phyloP scores from a whole-genome alignment of 2,329 filamentous ascomycete genomes.

The Verticillium isaacii region DNA sequence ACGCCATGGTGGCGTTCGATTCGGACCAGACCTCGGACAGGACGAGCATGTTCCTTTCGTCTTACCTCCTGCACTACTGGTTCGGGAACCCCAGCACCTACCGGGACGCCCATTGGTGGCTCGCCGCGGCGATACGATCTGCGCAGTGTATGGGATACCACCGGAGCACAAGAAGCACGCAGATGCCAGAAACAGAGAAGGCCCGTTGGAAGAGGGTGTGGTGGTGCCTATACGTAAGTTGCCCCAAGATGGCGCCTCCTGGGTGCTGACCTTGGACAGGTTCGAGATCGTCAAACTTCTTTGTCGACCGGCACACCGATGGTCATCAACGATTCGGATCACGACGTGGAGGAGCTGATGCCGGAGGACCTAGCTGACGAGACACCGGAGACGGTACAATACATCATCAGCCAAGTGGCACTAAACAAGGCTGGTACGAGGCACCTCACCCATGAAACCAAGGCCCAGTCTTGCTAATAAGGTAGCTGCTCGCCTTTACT shows the following conservation, averaged over 20 bases:
- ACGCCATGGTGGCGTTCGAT: background rate
- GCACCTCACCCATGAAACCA: background rate
- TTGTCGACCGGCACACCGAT: constrained; percentile 7
- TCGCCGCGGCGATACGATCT: background rate
- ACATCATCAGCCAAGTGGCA: constrained; percentile 6
- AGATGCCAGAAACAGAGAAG: background rate
- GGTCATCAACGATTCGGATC: constrained; percentile 8
- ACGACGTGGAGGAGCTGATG: constrained; percentile 7
- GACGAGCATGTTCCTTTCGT: background rate
- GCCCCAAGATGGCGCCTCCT: too few species aligned
- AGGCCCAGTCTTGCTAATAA: too few species aligned
- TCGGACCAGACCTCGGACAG: background rate
- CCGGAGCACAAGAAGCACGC: background rate
- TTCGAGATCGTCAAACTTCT: constrained; percentile 7
- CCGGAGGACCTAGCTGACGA: constrained; percentile 7
- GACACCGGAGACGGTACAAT: constrained; percentile 2
- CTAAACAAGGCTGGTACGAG: constrained; percentile 1
- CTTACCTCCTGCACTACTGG: constrained; percentile 2
- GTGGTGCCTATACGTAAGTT: constrained; percentile 3
- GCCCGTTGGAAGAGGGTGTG: constrained; percentile 1
- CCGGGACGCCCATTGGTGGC: constrained; percentile 1
- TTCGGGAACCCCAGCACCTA: background rate
- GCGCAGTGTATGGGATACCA: constrained; percentile 3
- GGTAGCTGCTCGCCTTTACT: too few species aligned
- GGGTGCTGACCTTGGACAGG: background rate